A percentile compares a stretch with the other conserved stretches of the same genome.
Conservation (phyloP, 2,329 filamentous ascomycete genomes). For the Penicillium sp. region DNA sequence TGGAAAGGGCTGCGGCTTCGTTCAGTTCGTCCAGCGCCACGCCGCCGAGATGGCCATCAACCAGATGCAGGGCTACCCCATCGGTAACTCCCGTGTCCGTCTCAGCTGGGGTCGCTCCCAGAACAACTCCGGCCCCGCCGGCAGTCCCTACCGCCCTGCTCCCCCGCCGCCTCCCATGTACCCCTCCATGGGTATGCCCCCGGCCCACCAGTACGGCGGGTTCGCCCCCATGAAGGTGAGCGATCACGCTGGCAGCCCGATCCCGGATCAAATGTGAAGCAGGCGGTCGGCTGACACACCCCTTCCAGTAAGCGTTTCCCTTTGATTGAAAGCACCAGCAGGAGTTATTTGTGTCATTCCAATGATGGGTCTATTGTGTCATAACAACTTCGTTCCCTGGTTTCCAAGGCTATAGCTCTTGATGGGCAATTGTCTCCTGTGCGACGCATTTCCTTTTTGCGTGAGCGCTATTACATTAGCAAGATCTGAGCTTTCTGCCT, state of each 20-base stretch:
- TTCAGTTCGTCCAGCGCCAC: constrained; percentile 98
- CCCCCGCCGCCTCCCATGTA: constrained; percentile 70
- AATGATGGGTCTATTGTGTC: constrained; percentile 42
- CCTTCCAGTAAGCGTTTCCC: constrained; percentile 36
- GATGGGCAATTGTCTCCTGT: constrained; percentile 43
- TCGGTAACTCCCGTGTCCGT: constrained; percentile 95
- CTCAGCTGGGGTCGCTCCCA: constrained; percentile 97
- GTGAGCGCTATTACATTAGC: constrained; percentile 41
- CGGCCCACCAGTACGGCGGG: constrained; percentile 58
- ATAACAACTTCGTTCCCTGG: constrained; percentile 38
- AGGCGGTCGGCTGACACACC: constrained; percentile 30
- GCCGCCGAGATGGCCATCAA: constrained; percentile 99
- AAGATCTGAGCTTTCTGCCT: constrained; percentile 33
- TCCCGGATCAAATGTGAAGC: constrained; percentile 28
- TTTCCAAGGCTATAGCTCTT: constrained; percentile 42
- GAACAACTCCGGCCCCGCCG: constrained; percentile 96
- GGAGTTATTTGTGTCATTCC: constrained; percentile 43
- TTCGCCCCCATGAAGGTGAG: constrained; percentile 66
- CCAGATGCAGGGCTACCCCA: constrained; percentile 99
- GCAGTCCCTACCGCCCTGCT: constrained; percentile 93
- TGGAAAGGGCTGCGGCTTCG: constrained; percentile 97
- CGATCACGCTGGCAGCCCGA: constrained; percentile 31
- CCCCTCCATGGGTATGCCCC: constrained; percentile 65
- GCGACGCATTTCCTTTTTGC: constrained; percentile 40
- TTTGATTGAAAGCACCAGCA: constrained; percentile 43